phyloP scores from a whole-genome alignment of 1,284 basidiomycete genomes.

The Melampsora abietis-canadensis region DNA sequence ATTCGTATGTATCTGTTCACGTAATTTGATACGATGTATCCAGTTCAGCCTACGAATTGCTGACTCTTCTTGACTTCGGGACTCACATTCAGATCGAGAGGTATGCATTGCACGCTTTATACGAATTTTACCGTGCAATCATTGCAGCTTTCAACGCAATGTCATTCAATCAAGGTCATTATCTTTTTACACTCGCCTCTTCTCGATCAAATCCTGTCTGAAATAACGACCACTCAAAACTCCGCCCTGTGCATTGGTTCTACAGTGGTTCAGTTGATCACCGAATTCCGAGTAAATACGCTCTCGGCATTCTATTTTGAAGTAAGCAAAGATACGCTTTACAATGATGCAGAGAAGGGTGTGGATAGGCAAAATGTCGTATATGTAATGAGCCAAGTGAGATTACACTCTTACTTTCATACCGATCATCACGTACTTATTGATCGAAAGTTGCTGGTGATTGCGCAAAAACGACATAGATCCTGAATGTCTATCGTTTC shows the following conservation, averaged over 20 bases:
- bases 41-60: conserved; percentile 54
- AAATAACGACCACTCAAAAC: conserved; percentile 55
- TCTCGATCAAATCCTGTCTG: background rate
- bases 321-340: conserved; percentile 83
- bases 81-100: conserved; percentile 65
- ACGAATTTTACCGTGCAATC: conserved; percentile 66
- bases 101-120: conserved; percentile 80
- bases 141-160: conserved; percentile 69
- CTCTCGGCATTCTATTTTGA: conserved; percentile 76
- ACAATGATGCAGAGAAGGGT: conserved; percentile 65
- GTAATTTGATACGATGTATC: conserved; percentile 15
- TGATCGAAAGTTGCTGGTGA: conserved; percentile 1
- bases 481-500: conserved; percentile 66
- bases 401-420: conserved; percentile 44
- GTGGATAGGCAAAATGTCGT: conserved; percentile 65
- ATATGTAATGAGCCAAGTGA: conserved; percentile 70
- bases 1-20: conserved; percentile 49
- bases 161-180: conserved; percentile 77
- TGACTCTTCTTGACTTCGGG: conserved; percentile 60
- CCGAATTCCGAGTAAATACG: conserved; percentile 56
- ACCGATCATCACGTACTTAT: background rate
- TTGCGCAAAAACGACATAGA: conserved; percentile 55
- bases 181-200: background rate
- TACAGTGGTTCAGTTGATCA: conserved; percentile 56
- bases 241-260: conserved; percentile 65